Evolutionary conservation across 2,329 filamentous ascomycete genomes (phyloP).

Genomic region (Hypoxylon sp.): DNA sequence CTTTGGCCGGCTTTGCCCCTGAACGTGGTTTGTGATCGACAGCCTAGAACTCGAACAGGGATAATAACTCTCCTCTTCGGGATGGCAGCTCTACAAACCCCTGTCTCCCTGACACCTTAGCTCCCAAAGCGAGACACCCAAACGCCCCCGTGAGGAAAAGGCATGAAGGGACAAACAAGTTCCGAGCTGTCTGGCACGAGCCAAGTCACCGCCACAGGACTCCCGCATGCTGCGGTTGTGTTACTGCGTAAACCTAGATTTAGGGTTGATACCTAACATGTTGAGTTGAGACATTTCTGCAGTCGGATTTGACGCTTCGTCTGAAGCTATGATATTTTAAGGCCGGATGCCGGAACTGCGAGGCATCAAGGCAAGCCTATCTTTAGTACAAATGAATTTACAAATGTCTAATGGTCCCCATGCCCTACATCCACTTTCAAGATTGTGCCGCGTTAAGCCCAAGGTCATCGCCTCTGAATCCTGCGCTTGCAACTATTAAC

Average conservation of each 20-base stretch:
- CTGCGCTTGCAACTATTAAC: slow-evolving; percentile 21
- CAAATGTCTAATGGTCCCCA: background rate
- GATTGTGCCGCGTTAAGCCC: slow-evolving; percentile 17
- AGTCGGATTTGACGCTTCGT: slow-evolving; percentile 26
- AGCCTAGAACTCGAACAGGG: slow-evolving; percentile 43
- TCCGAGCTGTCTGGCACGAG: slow-evolving; percentile 45
- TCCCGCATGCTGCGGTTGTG: slow-evolving; percentile 26
- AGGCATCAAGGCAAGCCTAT: slow-evolving; percentile 12
- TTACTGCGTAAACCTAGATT: slow-evolving; percentile 22
- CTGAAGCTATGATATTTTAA: slow-evolving; percentile 29
- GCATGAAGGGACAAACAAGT: slow-evolving; percentile 44
- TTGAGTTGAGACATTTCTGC: slow-evolving; percentile 35
- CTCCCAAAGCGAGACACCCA: slow-evolving; percentile 43
- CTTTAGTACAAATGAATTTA: background rate
- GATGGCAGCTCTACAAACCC: slow-evolving; percentile 38
- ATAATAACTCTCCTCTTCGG: slow-evolving; percentile 40
- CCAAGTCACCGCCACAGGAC: slow-evolving; percentile 38
- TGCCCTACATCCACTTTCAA: background rate
- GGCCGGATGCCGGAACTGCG: slow-evolving; percentile 16
- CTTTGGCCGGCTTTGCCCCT: slow-evolving; percentile 28
- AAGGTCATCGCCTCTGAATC: background rate
- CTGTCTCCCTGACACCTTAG: slow-evolving; percentile 44
- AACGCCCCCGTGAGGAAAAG: slow-evolving; percentile 44
- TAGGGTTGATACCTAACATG: slow-evolving; percentile 18
- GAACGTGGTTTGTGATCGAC: slow-evolving; percentile 48